Evolutionary conservation across 1,139 yeast species (phyloP).

Genomic region (Pneumocystis carinii): DNA sequence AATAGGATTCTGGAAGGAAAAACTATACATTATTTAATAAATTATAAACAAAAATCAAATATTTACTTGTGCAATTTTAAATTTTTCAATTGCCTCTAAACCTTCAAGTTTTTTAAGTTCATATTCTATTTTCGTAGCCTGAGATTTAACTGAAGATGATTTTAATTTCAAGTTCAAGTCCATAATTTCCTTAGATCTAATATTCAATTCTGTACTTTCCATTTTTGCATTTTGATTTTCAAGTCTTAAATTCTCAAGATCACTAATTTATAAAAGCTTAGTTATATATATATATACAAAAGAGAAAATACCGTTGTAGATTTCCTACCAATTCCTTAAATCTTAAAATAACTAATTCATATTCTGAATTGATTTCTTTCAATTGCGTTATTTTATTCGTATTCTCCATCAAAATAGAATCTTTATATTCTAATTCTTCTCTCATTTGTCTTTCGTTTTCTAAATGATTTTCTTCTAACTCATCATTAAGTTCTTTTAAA

Average conservation of each 20-base stretch:
- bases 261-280: conserved; percentile 9
- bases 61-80: conserved; percentile 17
- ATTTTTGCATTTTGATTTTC: conserved; percentile 14
- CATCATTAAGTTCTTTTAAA: conserved; percentile 43
- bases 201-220: conserved; percentile 15
- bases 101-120: conserved; percentile 20
- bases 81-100: conserved; percentile 20
- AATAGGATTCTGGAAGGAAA: conserved; percentile 11
- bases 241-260: conserved; percentile 19
- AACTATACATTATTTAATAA: neutral
- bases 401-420: conserved; percentile 14
- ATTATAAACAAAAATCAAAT: neutral
- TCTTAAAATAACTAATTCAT: conserved; percentile 21
- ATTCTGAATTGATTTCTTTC: conserved; percentile 12
- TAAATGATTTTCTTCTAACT: conserved; percentile 44
- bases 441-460: conserved; percentile 43
- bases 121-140: conserved; percentile 20
- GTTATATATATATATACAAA: neutral
- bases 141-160: conserved; percentile 17
- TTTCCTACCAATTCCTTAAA: conserved; percentile 23
- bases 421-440: conserved; percentile 26
- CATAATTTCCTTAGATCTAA: conserved; percentile 17
- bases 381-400: conserved; percentile 12
- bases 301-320: conserved; percentile 16
- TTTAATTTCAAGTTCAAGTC: conserved; percentile 21